These are phyloP conservation scores for Colletotrichum cordylinicola DNA, from an alignment of 2,329 filamentous ascomycete species.

Conservation along the genomic window DNA sequence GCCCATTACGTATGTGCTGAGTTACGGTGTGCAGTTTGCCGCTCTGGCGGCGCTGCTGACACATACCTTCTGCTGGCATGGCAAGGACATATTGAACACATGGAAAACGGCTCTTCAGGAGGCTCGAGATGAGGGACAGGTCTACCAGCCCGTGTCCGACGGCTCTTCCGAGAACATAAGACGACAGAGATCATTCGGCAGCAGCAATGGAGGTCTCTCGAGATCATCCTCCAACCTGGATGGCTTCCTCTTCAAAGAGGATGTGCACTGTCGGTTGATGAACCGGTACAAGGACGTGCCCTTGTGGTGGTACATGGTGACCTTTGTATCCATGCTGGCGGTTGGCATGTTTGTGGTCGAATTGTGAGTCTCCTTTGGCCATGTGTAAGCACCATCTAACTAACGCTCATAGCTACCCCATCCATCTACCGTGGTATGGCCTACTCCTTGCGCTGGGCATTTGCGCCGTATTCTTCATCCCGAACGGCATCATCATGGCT, in stretches of 20 bases:
- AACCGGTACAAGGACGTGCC: conserved; percentile 82
- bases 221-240: conserved; percentile 49
- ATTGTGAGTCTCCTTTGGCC: conserved; percentile 61
- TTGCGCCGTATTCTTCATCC: conserved; percentile 83
- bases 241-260: conserved; percentile 72
- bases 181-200: conserved; percentile 2
- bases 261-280: conserved; percentile 88
- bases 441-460: conserved; percentile 79
- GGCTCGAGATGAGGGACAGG: conserved; percentile 55
- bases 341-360: conserved; percentile 86
- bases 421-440: conserved; percentile 87
- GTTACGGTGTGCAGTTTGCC: conserved; percentile 87
- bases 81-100: conserved; percentile 79
- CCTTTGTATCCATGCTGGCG: conserved; percentile 76
- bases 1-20: conserved; percentile 86
- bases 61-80: conserved; percentile 85
- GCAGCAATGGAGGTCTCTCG: conserved; percentile 28
- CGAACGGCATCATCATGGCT: conserved; percentile 91
- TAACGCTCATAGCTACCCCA: conserved; percentile 65
- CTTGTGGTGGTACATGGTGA: conserved; percentile 79
- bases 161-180: conserved; percentile 23
- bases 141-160: conserved; percentile 58
- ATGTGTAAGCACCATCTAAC: conserved; percentile 22
- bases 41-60: conserved; percentile 80
- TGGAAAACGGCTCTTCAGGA: conserved; percentile 75